Evolutionary conservation across 1,284 basidiomycete genomes (phyloP), one percentile per base, ranked within the genome.

Genomic region (Meira nashicola): DNA sequence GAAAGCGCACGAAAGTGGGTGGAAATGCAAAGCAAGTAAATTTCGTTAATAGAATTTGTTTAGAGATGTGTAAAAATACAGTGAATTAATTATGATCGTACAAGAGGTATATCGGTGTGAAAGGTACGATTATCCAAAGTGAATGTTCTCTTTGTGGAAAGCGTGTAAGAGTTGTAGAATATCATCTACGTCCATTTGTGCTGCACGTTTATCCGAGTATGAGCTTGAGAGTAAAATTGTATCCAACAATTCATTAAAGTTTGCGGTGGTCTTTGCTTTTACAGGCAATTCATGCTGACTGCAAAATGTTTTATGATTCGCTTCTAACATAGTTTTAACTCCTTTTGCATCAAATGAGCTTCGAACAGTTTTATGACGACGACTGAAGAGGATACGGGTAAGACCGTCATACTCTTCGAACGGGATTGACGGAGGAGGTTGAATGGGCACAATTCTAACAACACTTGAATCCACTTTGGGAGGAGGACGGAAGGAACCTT

Each of bases 351-450:
- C 85, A 78, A 86, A 97, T 69, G 86, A 89, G 9, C 88, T 92
- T 70, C 93, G 85, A 0, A 92, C 81, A 4, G 86, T 92, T 82
- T 97, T 97, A 80, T 98, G 97, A 71, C 88, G 83, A 53, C 95
- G 82, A 43, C 86, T 87, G 74, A 98, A 98, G 49, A 96, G 81
- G 67, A 98, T 92, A 43, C 90, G 83, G 53, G 87, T 90, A 64
- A 99, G 62, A 1, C 95, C 95, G 76, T 99, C 95, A 75, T 96
- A 97, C 81, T 99, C 94, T 72, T 95, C 93, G 70, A 98, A 99
- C 71, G 87, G 86, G 59, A 99, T 86, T 0, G 92, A 89, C 1
- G 95, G 95, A 0, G 95, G 94, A 1, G 95, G 95, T 77, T 98
- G 92, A 57, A 89, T 83, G 0, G 94, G 95, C 8, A 87, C 89